Base-by-base conservation (phyloP, 495 filamentous ascomycete species). In the Aspergillus biplanus region DNA sequence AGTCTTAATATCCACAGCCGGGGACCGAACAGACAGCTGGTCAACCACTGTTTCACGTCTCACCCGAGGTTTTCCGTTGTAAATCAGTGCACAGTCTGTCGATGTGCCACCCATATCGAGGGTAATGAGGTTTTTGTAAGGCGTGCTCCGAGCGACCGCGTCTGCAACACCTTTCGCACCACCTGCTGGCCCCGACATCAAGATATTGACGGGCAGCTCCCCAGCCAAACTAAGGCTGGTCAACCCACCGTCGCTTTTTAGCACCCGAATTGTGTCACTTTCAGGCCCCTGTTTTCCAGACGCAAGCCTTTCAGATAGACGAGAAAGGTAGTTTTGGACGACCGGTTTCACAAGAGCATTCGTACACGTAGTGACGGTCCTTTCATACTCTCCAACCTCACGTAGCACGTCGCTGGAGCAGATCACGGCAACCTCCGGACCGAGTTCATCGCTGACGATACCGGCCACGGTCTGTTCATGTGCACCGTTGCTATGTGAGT, bases 101-200 rank as follows among this genome's bases (percentile, higher is more conserved):
- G 77, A 80, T 0, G 81, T 84, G 6, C 80, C 81, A 9, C 81
- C 80, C 80, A 84, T 83, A 53, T 84, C 81, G 11, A 84, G 44
- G 0, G 81, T 83, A 31, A 83, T 82, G 0, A 83, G 60, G 33
- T 83, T 81, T 66, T 82, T 82, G 57, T 79, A 80, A 6, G 72
- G 69, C 0, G 81, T 82, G 35, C 73, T 73, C 4, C 69, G 76
- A 16, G 81, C 74, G 11, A 83, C 78, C 6, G 78, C 71, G 50
- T 80, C 78, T 7, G 78, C 79, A 13, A 81, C 77, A 37, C 78
- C 79, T 47, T 74, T 74, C 3, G 76, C 81, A 33, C 81, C 80
- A 44, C 80, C 80, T 16, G 81, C 81, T 2, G 81, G 80, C 1
- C 80, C 80, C 5, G 78, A 81, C 76, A 84, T 78, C 1, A 83